Conservation (phyloP, 208 protist species). For the Acanthamoeba quina region DNA sequence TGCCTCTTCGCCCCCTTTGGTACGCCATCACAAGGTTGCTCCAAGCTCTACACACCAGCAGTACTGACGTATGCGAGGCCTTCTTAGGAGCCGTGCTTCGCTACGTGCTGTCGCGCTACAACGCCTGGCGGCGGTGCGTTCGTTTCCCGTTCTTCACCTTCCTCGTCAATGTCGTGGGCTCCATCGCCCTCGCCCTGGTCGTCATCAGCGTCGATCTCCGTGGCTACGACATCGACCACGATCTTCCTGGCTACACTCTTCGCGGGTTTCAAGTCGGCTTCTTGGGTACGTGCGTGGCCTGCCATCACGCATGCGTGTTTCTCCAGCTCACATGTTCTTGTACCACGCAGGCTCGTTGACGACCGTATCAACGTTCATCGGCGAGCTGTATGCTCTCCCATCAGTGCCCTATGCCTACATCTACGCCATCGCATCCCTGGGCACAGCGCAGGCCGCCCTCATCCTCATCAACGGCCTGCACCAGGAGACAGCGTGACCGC, state of each 20-base stretch:
- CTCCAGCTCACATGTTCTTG: not conserved
- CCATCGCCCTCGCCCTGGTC: constrained; percentile 15
- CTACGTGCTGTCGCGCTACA: constrained; percentile 47
- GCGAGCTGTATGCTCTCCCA: constrained; percentile 40
- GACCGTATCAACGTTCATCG: constrained; percentile 62
- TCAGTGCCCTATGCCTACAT: constrained; percentile 63
- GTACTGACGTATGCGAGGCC: not conserved
- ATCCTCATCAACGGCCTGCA: constrained; percentile 55
- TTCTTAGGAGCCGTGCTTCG: constrained; percentile 3
- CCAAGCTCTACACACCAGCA: not conserved
- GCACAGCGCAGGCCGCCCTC: constrained; percentile 33
- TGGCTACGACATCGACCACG: constrained; percentile 20
- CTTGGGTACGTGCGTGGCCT: not conserved
- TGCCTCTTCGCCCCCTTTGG: constrained; percentile 69
- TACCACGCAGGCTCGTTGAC: constrained; percentile 22
- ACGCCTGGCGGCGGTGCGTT: constrained; percentile 44
- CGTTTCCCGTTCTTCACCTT: constrained; percentile 71
- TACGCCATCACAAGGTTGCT: not conserved
- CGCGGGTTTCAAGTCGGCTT: constrained; percentile 48
- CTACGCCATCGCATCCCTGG: not conserved
- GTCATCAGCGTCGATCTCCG: constrained; percentile 2
- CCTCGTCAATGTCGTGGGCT: constrained; percentile 46
- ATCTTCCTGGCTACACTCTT: not conserved
- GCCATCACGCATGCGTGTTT: not conserved
- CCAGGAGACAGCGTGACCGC: not conserved